Conservation (phyloP, 441 rosid species). For the Adansonia madagascariensis region DNA sequence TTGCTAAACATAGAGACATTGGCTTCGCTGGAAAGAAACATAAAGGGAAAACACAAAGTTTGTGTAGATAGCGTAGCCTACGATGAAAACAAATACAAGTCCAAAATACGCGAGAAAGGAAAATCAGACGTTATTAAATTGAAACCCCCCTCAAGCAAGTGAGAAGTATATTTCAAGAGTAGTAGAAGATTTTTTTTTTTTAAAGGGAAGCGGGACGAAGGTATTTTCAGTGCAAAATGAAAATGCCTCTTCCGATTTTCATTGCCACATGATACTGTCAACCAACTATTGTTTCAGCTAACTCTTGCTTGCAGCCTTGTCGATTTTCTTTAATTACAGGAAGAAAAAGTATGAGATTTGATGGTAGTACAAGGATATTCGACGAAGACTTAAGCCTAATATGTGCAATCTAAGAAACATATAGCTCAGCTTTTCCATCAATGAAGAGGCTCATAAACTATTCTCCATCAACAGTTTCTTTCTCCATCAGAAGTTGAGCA, state of each 20-base stretch:
- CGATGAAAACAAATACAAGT: neutral
- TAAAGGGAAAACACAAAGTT: neutral
- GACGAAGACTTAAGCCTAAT: neutral
- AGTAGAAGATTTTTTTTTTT: neutral
- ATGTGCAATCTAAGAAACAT: slow-evolving; percentile 32
- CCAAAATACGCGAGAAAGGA: neutral
- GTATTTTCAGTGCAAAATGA: too few species aligned
- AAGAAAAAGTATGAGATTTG: neutral
- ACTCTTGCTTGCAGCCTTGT: neutral
- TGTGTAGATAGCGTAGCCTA: neutral
- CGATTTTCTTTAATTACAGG: slow-evolving; percentile 12
- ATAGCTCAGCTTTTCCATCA: slow-evolving; percentile 81
- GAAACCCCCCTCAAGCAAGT: slow-evolving; percentile 20
- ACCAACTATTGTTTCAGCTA: neutral
- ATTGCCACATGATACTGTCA: neutral
- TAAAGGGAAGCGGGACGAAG: too few species aligned
- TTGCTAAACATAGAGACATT: too few species aligned
- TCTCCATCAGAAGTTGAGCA: slow-evolving; percentile 78
- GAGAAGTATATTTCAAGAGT: slow-evolving; percentile 11
- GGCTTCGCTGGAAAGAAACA: too few species aligned
- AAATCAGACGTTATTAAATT: neutral
- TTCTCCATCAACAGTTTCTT: slow-evolving; percentile 87
- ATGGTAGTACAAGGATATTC: neutral
- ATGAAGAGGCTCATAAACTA: slow-evolving; percentile 90
- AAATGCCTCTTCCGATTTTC: too few species aligned